These are phyloP conservation scores for Aureobasidium uvarum DNA, from an alignment of 2,329 filamentous ascomycete species.

Conservation along the genomic window DNA sequence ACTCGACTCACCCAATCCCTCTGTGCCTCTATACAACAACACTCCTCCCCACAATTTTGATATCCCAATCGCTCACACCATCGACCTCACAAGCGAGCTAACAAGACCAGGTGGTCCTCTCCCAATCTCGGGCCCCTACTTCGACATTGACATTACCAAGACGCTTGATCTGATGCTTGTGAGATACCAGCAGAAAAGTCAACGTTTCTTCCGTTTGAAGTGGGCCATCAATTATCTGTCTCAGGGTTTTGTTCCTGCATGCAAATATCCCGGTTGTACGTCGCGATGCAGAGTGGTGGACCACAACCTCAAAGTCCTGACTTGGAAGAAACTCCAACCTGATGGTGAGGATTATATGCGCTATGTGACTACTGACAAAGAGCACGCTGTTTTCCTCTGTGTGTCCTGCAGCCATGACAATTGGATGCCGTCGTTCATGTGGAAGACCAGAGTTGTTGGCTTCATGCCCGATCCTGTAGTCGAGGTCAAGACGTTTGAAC, in stretches of 20 bases:
- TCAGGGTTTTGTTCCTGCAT: background rate
- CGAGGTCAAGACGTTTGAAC: background rate
- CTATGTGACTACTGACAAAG: conserved; percentile 3
- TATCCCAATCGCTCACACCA: background rate
- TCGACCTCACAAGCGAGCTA: conserved; percentile 3
- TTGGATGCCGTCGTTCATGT: background rate
- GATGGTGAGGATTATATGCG: background rate
- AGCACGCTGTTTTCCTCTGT: conserved; percentile 3
- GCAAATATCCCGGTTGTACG: conserved; percentile 1
- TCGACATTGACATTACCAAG: background rate
- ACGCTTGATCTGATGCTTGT: background rate
- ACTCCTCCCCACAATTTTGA: background rate
- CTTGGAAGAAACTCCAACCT: background rate
- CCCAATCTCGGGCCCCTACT: background rate
- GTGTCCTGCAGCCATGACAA: background rate
- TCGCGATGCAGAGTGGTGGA: background rate
- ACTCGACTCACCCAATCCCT: background rate
- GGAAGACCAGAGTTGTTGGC: background rate
- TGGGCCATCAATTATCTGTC: conserved; percentile 1
- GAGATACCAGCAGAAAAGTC: background rate
- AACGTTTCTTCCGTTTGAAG: background rate
- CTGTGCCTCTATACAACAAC: background rate
- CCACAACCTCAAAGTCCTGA: conserved; percentile 1
- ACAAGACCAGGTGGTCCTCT: background rate
- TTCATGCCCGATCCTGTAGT: background rate